Conservation (phyloP, 2,329 filamentous ascomycete genomes). For the Colletotrichum tamarilloi region DNA sequence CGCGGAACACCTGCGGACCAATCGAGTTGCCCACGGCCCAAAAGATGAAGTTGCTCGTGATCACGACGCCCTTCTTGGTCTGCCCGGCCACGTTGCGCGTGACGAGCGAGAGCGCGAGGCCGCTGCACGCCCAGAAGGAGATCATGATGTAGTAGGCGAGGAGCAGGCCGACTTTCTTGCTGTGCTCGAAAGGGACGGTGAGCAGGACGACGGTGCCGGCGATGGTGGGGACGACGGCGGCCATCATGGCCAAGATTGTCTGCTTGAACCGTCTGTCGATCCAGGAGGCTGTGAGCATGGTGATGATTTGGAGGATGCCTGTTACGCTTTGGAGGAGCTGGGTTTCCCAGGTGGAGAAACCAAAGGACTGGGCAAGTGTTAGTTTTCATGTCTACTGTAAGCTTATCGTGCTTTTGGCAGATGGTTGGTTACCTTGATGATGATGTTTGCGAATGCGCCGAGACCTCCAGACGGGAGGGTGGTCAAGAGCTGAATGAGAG, state of each 20-base stretch:
- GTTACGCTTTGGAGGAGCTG: slow-evolving; percentile 81
- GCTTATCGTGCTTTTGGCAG: background rate
- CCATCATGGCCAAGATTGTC: slow-evolving; percentile 74
- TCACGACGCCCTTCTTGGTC: slow-evolving; percentile 56
- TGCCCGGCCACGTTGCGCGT: slow-evolving; percentile 54
- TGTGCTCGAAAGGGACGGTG: slow-evolving; percentile 42
- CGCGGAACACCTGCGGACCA: slow-evolving; percentile 52
- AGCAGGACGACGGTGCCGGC: slow-evolving; percentile 55
- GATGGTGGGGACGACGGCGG: slow-evolving; percentile 69
- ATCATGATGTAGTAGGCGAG: slow-evolving; percentile 57
- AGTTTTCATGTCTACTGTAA: background rate
- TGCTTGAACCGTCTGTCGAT: slow-evolving; percentile 75
- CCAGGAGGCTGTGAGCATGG: slow-evolving; percentile 74
- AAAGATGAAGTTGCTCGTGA: slow-evolving; percentile 52
- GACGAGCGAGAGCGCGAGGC: slow-evolving; percentile 54
- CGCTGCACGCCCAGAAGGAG: slow-evolving; percentile 53
- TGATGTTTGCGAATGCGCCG: slow-evolving; percentile 79
- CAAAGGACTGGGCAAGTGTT: slow-evolving; percentile 54
- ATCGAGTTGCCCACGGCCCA: slow-evolving; percentile 56
- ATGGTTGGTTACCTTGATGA: slow-evolving; percentile 63
- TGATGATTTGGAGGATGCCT: slow-evolving; percentile 77
- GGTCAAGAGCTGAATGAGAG: slow-evolving; percentile 74
- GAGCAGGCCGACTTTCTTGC: slow-evolving; percentile 49
- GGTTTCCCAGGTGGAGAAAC: slow-evolving; percentile 74
- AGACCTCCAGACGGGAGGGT: slow-evolving; percentile 79